Evolutionary conservation across 805 yeast species (phyloP), one percentile per base, ranked within the genome.

Genomic region (Ogataea angusta): DNA sequence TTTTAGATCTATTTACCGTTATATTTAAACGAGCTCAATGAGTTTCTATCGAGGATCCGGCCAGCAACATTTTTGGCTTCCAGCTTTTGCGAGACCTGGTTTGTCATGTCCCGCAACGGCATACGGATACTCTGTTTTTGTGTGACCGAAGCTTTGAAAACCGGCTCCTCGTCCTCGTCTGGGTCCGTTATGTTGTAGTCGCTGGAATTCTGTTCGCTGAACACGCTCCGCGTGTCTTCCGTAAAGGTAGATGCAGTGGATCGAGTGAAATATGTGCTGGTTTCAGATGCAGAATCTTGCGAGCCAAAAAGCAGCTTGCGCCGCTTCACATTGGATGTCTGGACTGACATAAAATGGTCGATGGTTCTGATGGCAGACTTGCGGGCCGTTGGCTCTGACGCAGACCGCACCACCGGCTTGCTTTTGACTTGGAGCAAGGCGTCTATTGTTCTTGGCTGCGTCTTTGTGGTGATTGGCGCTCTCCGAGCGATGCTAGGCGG

Each of bases 171-270:
- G 23, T 53, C 56, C 13, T 52, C 50, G 17, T 57, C 57, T 1
- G 54, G 60, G 31, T 57, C 62, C 5, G 60, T 59, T 7, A 53
- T 33, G 14, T 51, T 57, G 28, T 48, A 59, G 21, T 60, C 66
- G 34, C 65, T 60, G 2, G 62, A 53, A 34, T 54, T 49, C 14
- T 35, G 46, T 14, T 43, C 46, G 10, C n/a, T 34, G 10, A 32
- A 22, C 6, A 28, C 41, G 14, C 39, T 36, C 5, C 26, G 47
- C 9, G 22, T n/a, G 13, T 46, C 46, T n/a, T 52, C 45, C 5
- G 42, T 37, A 7, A 38, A 38, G n/a, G 35, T 29, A 13, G 38
- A 16, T 13, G 36, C 9, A 28, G 36, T 10, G 16, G 42, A 26
- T 24, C 17, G 28, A 38, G 34, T 18, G 34, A 57, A 54, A 30